Base-by-base conservation (phyloP, 208 protist genomes). In the Tetramitus jugosus region DNA sequence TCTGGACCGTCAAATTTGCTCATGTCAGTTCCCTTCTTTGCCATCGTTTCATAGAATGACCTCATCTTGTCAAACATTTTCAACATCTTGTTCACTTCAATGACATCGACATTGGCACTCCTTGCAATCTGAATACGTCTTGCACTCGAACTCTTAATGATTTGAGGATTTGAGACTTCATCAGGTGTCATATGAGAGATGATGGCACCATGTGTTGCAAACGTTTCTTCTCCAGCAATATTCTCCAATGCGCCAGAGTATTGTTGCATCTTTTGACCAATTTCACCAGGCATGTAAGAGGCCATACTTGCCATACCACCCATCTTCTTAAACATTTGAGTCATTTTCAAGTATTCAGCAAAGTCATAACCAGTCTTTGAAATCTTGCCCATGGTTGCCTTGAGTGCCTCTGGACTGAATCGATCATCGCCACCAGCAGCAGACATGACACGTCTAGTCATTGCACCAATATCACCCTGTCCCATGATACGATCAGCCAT, bases 21-120 rank as follows among this genome's bases (percentile, higher is more conserved):
- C n/a, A n/a, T n/a, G n/a, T n/a, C n/a, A n/a, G n/a, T n/a, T n/a
- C n/a, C n/a, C n/a, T n/a, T n/a, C n/a, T n/a, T n/a, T n/a, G n/a
- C n/a, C n/a, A n/a, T n/a, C n/a, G n/a, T n/a, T n/a, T n/a, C n/a
- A n/a, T n/a, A n/a, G 2, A 62, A 17, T 35, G 23, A 4, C 35
- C 35, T 65, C 7, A 65, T 39, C 23, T 65, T 65, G 2, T 65
- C 60, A 23, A 40, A 65, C 60, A 65, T 65, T 40, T 65, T 65
- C 31, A 65, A 33, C 26, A 65, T 39, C 23, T 65, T 65, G 31
- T 65, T 65, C 23, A 65, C 33, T 20, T 65, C 60, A 20, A 29
- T 39, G 23, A 65, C 33, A 20, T 35, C 31, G 2, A 65, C 60
- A 3, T 65, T 65, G 4, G 60, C 60, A 40, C 33, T 65, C 23